Conservation (phyloP, 345 rosid genomes). For the Moringa oleifera region DNA sequence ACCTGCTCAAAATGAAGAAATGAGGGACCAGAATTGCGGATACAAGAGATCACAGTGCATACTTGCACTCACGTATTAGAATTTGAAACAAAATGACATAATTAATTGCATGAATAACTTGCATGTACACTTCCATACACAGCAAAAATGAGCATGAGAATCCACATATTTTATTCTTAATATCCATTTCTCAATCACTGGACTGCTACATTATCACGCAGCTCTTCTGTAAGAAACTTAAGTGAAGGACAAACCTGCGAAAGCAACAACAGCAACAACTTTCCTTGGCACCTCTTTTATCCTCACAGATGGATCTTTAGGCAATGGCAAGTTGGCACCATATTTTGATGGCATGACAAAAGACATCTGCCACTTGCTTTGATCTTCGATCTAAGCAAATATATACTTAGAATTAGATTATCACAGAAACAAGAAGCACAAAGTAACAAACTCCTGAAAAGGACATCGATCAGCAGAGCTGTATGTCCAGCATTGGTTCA, state of each 20-base stretch:
- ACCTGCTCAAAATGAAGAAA: conserved; percentile 36
- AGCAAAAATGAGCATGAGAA: not conserved
- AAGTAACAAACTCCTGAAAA: not conserved
- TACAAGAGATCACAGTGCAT: not conserved
- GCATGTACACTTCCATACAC: not conserved
- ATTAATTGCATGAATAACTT: not conserved
- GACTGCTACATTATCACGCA: conserved; percentile 1
- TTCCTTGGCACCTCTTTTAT: conserved; percentile 66
- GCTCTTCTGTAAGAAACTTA: not conserved
- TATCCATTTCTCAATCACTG: not conserved
- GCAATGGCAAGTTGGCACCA: conserved; percentile 68
- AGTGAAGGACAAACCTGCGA: conserved; percentile 54
- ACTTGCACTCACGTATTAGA: not conserved
- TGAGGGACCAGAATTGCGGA: not conserved
- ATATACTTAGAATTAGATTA: conserved; percentile 6
- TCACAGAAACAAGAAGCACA: not conserved
- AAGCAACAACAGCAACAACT: conserved; percentile 68
- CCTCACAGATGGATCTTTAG: conserved; percentile 69
- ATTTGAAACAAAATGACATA: not conserved
- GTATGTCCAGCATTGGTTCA: not conserved
- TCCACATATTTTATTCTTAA: not conserved
- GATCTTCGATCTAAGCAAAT: conserved; percentile 39
- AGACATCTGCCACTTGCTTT: conserved; percentile 84
- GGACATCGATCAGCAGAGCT: not conserved
- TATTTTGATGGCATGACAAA: conserved; percentile 89